phyloP scores from a whole-genome alignment of 1,284 basidiomycete genomes.

The Boletus sp. region DNA sequence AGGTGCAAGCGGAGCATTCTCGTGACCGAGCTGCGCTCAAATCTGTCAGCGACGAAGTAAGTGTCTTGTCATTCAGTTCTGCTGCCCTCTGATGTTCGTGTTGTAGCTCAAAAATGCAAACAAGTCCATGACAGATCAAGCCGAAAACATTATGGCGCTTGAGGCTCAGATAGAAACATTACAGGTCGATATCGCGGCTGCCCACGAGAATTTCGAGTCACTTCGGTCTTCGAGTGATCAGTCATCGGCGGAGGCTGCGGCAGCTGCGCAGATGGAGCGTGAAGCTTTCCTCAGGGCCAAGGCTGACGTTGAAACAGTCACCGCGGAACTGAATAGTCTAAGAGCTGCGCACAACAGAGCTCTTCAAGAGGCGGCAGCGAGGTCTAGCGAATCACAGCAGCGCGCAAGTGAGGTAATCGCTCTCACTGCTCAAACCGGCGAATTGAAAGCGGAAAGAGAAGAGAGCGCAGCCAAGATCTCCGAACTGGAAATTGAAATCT shows the following conservation, averaged over 20 bases:
- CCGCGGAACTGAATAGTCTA: constrained; percentile 50
- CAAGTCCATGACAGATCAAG: constrained; percentile 38
- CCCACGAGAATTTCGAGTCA: constrained; percentile 50
- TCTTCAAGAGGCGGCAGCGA: constrained; percentile 44
- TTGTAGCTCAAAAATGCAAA: constrained; percentile 52
- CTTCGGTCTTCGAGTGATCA: constrained; percentile 47
- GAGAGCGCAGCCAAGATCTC: constrained; percentile 73
- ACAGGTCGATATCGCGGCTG: constrained; percentile 47
- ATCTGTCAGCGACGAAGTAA: constrained; percentile 49
- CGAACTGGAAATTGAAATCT: constrained; percentile 73
- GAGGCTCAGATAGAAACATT: constrained; percentile 49
- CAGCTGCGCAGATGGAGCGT: constrained; percentile 55
- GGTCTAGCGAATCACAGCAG: constrained; percentile 43
- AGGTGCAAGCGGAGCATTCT: constrained; percentile 39
- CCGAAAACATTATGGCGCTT: constrained; percentile 45
- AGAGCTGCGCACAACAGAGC: constrained; percentile 49
- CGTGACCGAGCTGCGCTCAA: constrained; percentile 38
- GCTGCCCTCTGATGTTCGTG: constrained; percentile 10
- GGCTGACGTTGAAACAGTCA: constrained; percentile 53
- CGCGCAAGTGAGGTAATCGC: constrained; percentile 43
- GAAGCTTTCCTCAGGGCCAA: constrained; percentile 64
- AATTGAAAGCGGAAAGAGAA: constrained; percentile 64
- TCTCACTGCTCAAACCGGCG: constrained; percentile 50
- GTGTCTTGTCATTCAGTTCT: constrained; percentile 14
- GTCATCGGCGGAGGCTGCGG: constrained; percentile 40